Base-by-base conservation (phyloP, 192 early-diverging fungal genomes). In the Blastocladiella britannica region DNA sequence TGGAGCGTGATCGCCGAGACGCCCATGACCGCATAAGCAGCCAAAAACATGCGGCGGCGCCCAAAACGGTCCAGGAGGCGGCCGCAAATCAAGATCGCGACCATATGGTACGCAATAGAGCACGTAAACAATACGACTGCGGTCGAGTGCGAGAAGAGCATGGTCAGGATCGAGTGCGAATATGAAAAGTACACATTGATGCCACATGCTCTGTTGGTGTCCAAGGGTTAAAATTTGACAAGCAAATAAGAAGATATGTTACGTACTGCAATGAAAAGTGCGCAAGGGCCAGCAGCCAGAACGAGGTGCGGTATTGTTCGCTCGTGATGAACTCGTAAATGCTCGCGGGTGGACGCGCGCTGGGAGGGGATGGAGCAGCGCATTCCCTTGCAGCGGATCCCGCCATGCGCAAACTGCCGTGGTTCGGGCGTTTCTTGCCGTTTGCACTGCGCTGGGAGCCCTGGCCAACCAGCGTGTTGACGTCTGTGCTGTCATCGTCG, bases 181-280 rank as follows among this genome's bases (percentile, higher is more conserved):
- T 47, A 47, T 9, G 15, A 20, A 20, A 47, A 47, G 37, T 47
- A 47, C 15, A 47, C 15, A 9, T 9, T 47, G 37, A 47, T 47
- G 37, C 37, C 37, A 9, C 15, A 47, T 2, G 37, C 37, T 47
- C 37, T 47, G 15, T 6, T 0, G 1, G n/a, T 2, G 2, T 7
- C 31, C 9, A 43, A 7, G 31, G 9, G 31, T 43, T 43, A 6
- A 18, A 37, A 37, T 18, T 2, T 5, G 18, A 3, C 2, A 37
- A 1, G 18, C 37, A 4, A 47, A 47, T 20, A 37, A 7, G 2
- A 37, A 37, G n/a, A n/a, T n/a, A n/a, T n/a, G n/a, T n/a, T n/a
- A 47, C 37, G 37, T 47, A 47, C 37, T 47, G 37, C 37, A 47
- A 20, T 20, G 37, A 47, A 47, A 47, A 47, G n/a, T 47, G 37